Base-by-base conservation (phyloP, 2,329 filamentous ascomycete species). In the Penicillium sp. region DNA sequence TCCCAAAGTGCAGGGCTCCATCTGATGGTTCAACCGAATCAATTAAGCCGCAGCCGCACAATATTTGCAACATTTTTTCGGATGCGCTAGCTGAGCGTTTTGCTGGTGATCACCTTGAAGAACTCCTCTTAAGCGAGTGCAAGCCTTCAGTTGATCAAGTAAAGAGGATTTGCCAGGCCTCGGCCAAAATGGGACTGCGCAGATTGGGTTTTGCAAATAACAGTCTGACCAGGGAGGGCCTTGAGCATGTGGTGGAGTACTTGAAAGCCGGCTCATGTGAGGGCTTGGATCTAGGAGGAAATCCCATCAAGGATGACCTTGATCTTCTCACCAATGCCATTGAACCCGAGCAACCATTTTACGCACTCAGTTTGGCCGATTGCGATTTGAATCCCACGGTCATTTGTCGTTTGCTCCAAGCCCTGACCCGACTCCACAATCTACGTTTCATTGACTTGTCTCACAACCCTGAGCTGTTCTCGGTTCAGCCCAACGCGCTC, bases 401-500 rank as follows among this genome's bases (percentile, higher is more conserved):
- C 10, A 76, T 97, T 21, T 87, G 83, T 70, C 83, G 84, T 49
- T 78, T 97, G 12, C 80, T 97, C 46, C 90, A 90, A 4, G 84
- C 84, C 6, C 74, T 97, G 49, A 79, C 82, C 24, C 84, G 81
- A 59, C 76, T 96, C 51, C 79, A 81, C 2, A 83, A 87, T 58
- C 87, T 96, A 67, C 85, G 89, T 18, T 96, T 96, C 67, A 84
- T 99, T 53, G 94, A 97, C 69, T 78, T 99, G 33, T 96, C 90
- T 5, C 90, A 96, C 65, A 97, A 97, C 63, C 88, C 81, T 29
- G 85, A 84, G 18, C 79, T 99, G 15, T 96, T 95, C 67, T 82
- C 85, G 47, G 79, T 79, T 3, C 79, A 87, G 39, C 86, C 88
- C n/a, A 90, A 84, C 64, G 88, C 89, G 2, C 79, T 94, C 31